Evolutionary conservation across 75 land plant genomes (phyloP).

Genomic region (Sequoia sempervirens): DNA sequence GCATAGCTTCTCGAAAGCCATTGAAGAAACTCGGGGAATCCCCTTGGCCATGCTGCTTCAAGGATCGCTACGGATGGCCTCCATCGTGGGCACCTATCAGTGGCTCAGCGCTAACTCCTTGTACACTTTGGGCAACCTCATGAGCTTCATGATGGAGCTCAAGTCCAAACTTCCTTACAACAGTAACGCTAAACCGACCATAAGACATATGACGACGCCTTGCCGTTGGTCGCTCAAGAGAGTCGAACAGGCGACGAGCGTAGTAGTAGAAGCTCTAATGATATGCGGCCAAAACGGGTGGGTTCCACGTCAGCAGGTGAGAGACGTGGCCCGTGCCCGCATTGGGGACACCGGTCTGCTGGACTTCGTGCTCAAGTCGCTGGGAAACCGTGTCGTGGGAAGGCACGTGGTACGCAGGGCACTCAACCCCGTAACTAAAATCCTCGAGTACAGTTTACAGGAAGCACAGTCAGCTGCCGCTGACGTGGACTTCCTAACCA

Average conservation of each 20-base stretch:
- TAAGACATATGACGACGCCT: slow-evolving; percentile 22
- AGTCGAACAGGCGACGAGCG: slow-evolving; percentile 61
- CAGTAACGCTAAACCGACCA: neutral
- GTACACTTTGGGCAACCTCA: slow-evolving; percentile 62
- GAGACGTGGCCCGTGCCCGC: slow-evolving; percentile 69
- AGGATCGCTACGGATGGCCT: slow-evolving; percentile 19
- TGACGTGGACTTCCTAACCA: neutral
- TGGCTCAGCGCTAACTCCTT: slow-evolving; percentile 35
- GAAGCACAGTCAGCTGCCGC: slow-evolving; percentile 11
- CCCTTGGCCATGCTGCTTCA: slow-evolving; percentile 37
- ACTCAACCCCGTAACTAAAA: slow-evolving; percentile 50
- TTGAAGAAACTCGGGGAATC: slow-evolving; percentile 44
- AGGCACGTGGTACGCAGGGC: slow-evolving; percentile 47
- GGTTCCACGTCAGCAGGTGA: slow-evolving; percentile 74
- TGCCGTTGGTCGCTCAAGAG: slow-evolving; percentile 80
- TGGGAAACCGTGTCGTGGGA: slow-evolving; percentile 65
- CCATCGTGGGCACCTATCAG: slow-evolving; percentile 45
- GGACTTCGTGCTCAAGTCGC: slow-evolving; percentile 81
- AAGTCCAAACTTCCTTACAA: slow-evolving; percentile 38
- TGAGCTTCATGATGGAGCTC: slow-evolving; percentile 69
- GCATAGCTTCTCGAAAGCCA: slow-evolving; percentile 45
- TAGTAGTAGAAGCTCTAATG: slow-evolving; percentile 66
- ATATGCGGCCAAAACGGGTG: slow-evolving; percentile 25
- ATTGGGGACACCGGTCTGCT: slow-evolving; percentile 92
- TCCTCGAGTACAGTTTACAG: slow-evolving; percentile 63